Conservation (phyloP, 768 basidiomycete genomes). For the Lactarius pseudohatsudake region DNA sequence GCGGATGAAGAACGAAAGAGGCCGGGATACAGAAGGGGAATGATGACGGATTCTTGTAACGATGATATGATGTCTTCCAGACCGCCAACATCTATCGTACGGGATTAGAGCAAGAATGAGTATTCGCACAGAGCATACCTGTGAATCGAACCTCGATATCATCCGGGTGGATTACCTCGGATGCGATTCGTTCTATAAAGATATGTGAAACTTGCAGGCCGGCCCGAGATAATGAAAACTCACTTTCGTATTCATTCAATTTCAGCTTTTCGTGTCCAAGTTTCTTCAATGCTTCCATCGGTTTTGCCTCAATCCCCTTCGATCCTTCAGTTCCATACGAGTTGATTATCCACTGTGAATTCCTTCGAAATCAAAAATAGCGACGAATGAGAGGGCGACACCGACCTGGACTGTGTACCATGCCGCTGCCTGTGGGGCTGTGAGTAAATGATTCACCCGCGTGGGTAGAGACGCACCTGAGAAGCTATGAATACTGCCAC, state of each 20-base stretch:
- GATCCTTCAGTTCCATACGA: conserved; percentile 48
- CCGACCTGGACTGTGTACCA: conserved; percentile 74
- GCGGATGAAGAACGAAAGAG: conserved; percentile 81
- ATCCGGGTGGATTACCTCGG: conserved; percentile 90
- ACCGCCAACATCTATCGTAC: conserved; percentile 77
- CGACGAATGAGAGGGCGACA: conserved; percentile 18
- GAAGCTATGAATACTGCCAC: conserved; percentile 49
- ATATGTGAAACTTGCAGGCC: conserved; percentile 11
- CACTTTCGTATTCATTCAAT: conserved; percentile 90
- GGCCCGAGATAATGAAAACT: conserved; percentile 32
- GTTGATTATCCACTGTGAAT: conserved; percentile 63
- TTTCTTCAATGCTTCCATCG: conserved; percentile 65
- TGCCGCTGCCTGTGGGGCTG: conserved; percentile 59
- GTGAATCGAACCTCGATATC: conserved; percentile 76
- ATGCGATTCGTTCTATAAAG: conserved; percentile 75
- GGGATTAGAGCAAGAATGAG: conserved; percentile 6
- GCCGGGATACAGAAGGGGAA: conserved; percentile 86
- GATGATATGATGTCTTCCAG: conserved; percentile 87
- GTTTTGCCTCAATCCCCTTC: conserved; percentile 66
- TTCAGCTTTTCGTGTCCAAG: conserved; percentile 71
- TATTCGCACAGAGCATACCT: conserved; percentile 46
- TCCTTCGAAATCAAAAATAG: conserved; percentile 5
- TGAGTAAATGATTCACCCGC: background rate
- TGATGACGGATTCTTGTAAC: conserved; percentile 93
- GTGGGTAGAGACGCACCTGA: conserved; percentile 42